Percentiles rank a stretch among this genome's conserved stretches.
Evolutionary conservation across 768 basidiomycete genomes (phyloP).

Genomic region (Lactifluus hygrophoroides): DNA sequence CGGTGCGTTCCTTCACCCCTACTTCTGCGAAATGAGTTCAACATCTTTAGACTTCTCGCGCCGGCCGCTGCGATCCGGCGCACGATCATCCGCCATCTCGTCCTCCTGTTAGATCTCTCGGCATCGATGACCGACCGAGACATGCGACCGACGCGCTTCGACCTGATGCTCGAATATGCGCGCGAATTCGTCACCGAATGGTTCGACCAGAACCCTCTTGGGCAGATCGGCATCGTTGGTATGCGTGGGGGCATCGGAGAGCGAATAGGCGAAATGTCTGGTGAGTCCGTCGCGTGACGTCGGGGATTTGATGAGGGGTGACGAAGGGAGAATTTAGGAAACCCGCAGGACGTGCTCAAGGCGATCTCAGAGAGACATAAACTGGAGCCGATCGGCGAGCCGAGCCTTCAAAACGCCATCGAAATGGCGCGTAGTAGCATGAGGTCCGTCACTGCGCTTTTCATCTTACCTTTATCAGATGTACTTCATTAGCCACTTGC

Average conservation of each 20-base stretch:
- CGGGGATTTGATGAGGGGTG: neutral
- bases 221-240: slow-evolving; percentile 91
- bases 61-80: slow-evolving; percentile 85
- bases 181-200: slow-evolving; percentile 91
- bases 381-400: slow-evolving; percentile 85
- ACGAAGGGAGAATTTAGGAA: slow-evolving; percentile 45
- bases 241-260: slow-evolving; percentile 90
- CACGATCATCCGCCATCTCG: slow-evolving; percentile 92
- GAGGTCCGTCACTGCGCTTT: slow-evolving; percentile 42
- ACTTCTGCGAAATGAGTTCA: too few relatives aligned
- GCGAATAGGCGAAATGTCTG: slow-evolving; percentile 86
- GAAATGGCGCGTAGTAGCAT: slow-evolving; percentile 93
- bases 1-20: too few relatives aligned
- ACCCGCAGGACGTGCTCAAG: slow-evolving; percentile 92
- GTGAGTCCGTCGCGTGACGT: slow-evolving; percentile 33
- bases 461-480: neutral
- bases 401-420: slow-evolving; percentile 94
- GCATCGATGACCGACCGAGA: slow-evolving; percentile 91
- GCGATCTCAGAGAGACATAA: slow-evolving; percentile 78
- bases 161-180: slow-evolving; percentile 82
- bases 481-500: slow-evolving; percentile 65
- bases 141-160: slow-evolving; percentile 91
- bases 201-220: slow-evolving; percentile 99
- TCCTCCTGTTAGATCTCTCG: slow-evolving; percentile 89
- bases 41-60: slow-evolving; percentile 72